These are phyloP conservation scores for Boletus austroedulis DNA, from an alignment of 1,284 basidiomycete genomes.

Conservation along the genomic window DNA sequence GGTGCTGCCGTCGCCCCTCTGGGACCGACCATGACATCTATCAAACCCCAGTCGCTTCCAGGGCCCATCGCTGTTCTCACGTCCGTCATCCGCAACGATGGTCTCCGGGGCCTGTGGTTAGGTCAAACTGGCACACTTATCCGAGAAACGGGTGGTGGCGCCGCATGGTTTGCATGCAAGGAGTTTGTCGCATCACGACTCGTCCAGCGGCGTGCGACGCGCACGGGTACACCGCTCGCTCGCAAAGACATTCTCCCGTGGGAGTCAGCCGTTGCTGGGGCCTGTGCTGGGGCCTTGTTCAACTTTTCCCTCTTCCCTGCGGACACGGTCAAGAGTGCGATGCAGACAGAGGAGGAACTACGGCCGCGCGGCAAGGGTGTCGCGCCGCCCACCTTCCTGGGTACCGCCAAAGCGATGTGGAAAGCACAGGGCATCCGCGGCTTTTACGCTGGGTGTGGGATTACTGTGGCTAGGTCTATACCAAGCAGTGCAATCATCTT, in stretches of 20 bases:
- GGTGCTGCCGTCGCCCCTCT: slow-evolving; percentile 5
- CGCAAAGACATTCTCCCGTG: slow-evolving; percentile 57
- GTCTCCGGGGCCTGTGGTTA: slow-evolving; percentile 87
- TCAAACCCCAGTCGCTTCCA: slow-evolving; percentile 33
- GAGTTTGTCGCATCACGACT: slow-evolving; percentile 70
- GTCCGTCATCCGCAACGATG: slow-evolving; percentile 64
- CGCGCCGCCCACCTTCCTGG: slow-evolving; percentile 56
- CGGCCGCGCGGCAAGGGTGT: slow-evolving; percentile 47
- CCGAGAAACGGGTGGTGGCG: slow-evolving; percentile 88
- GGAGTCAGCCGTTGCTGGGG: slow-evolving; percentile 86
- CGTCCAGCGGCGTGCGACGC: slow-evolving; percentile 42
- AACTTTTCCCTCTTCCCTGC: slow-evolving; percentile 88
- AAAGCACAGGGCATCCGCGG: slow-evolving; percentile 75
- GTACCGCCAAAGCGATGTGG: slow-evolving; percentile 77
- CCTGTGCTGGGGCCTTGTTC: slow-evolving; percentile 83
- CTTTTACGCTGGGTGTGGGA: slow-evolving; percentile 93
- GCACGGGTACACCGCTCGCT: slow-evolving; percentile 23
- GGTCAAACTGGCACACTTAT: slow-evolving; percentile 95
- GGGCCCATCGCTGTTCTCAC: slow-evolving; percentile 73
- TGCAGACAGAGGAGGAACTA: slow-evolving; percentile 93
- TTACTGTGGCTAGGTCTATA: slow-evolving; percentile 84
- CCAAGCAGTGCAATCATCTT: slow-evolving; percentile 93
- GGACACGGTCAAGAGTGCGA: slow-evolving; percentile 91
- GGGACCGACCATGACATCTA: not conserved
- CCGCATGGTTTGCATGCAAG: slow-evolving; percentile 91